Evolutionary conservation across 495 filamentous ascomycete species (phyloP), one percentile per base, ranked within the genome.

Genomic region (Aspergillus asperescens): DNA sequence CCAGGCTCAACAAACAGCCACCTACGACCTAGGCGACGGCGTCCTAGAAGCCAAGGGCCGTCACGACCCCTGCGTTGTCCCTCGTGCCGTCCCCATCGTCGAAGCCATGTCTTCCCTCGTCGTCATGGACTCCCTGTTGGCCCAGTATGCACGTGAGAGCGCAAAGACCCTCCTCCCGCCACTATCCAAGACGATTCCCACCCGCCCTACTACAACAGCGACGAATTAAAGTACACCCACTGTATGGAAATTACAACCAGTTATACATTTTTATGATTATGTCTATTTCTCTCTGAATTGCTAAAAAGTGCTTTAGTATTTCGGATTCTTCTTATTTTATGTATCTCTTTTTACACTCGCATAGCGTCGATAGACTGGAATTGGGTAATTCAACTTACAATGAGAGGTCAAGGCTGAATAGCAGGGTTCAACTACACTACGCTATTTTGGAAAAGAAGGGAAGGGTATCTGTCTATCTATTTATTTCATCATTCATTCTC

Each of bases 31-130:
- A 6, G 74, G 76, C 13, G 82, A 87, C 51, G 93, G 93, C 38
- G 65, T 86, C 9, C 73, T 97, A 9, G 91, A 90, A 50, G 93
- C 93, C 34, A 98, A 97, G 79, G 93, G 93, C 7, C 78, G 93
- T 42, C 93, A 98, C 66, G 93, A 98, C 64, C 93, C 93, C 15
- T 96, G 91, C 64, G 93, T 97, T 7, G 89, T 95, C 1, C 93
- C 93, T 13, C 79, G 93, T 38, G 93, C 93, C 10, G 85, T 98
- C 29, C 92, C 92, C 23, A 97, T 98, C 47, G 91, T 98, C 5
- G 93, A 98, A 74, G 83, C 90, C 31, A 98, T 98, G 93, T 88
- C 92, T 7, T 82, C 90, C 10, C 70, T 97, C 50, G 88, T 92
- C 8, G 70, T 98, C 24, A 92, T 96, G 77, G 93, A 98, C 72